Evolutionary conservation across 768 basidiomycete species (phyloP).

Genomic region (Boletus speciosus): DNA sequence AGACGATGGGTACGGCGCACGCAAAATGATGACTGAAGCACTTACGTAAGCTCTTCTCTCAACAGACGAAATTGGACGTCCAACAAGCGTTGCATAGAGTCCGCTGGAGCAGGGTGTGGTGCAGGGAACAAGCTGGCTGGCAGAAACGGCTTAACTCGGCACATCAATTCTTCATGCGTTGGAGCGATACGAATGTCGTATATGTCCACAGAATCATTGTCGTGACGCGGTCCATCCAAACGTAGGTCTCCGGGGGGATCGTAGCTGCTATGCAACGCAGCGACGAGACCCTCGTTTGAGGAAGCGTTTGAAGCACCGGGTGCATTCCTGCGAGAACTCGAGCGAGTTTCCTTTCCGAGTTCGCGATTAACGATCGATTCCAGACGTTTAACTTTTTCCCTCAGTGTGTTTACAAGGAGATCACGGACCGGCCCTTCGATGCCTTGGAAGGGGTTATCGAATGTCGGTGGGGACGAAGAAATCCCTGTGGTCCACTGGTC

Average conservation of each 20-base stretch:
- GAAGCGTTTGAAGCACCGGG: background rate
- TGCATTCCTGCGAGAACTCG: slow-evolving; percentile 7
- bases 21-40: background rate
- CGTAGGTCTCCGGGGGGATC: slow-evolving; percentile 55
- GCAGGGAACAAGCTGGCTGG: slow-evolving; percentile 59
- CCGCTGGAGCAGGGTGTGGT: slow-evolving; percentile 55
- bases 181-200: slow-evolving; percentile 63
- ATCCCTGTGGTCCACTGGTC: slow-evolving; percentile 46
- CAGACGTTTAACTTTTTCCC: slow-evolving; percentile 32
- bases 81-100: slow-evolving; percentile 61
- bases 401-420: slow-evolving; percentile 32
- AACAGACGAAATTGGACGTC: slow-evolving; percentile 76
- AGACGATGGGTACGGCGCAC: background rate
- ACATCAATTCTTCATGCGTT: slow-evolving; percentile 62
- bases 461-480: slow-evolving; percentile 35
- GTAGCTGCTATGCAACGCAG: slow-evolving; percentile 41
- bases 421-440: slow-evolving; percentile 31
- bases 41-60: slow-evolving; percentile 67
- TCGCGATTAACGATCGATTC: slow-evolving; percentile 52
- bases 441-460: slow-evolving; percentile 42
- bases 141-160: slow-evolving; percentile 47
- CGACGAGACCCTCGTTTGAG: slow-evolving; percentile 34
- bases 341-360: slow-evolving; percentile 33
- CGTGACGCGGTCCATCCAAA: slow-evolving; percentile 53
- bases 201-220: slow-evolving; percentile 63